Conservation (phyloP, 345 rosid genomes). For the Hibiscus trionum region DNA sequence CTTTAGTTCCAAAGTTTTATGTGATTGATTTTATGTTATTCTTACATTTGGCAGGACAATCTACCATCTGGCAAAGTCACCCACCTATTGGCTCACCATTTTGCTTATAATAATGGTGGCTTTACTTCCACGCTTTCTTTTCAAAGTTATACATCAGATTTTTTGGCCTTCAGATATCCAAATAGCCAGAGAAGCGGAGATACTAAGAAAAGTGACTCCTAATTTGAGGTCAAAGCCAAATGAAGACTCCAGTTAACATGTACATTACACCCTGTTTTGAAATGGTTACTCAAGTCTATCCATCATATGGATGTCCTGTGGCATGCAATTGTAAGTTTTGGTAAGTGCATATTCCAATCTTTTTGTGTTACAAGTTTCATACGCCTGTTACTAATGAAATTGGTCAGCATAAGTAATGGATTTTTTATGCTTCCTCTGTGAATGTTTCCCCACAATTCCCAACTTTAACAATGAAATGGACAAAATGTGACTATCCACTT, state of each 20-base stretch:
- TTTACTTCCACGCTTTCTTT: conserved; percentile 61
- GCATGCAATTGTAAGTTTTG: conserved; percentile 15
- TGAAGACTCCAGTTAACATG: conserved; percentile 32
- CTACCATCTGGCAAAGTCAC: conserved; percentile 48
- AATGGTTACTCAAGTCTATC: conserved; percentile 13
- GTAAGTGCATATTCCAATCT: conserved; percentile 3
- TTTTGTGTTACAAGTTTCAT: not conserved
- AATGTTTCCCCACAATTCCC: not conserved
- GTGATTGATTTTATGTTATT: conserved; percentile 1
- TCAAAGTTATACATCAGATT: conserved; percentile 46
- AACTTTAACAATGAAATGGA: not conserved
- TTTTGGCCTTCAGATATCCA: conserved; percentile 75
- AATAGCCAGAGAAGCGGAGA: conserved; percentile 71
- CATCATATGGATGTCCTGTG: conserved; percentile 21
- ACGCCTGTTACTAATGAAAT: not conserved
- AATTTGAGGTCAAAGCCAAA: conserved; percentile 21
- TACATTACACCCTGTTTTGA: conserved; percentile 16
- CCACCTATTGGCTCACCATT: conserved; percentile 68
- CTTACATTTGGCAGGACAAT: conserved; percentile 48
- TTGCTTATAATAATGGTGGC: conserved; percentile 45
- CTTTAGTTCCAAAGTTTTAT: conserved; percentile 5
- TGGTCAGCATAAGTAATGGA: not conserved
- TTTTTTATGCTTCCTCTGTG: not conserved
- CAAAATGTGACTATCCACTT: not conserved
- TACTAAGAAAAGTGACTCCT: conserved; percentile 24